Conservation (phyloP, 345 rosid genomes). For the Brassica napus region Da-Ae NC_063434.1:13795001-13795500, state of each 20-base stretch:
- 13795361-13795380: conserved; percentile 46
- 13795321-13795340: conserved; percentile 69
- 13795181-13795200: not conserved
- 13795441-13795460: conserved; percentile 2
- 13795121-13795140: conserved; percentile 50
- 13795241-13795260: not conserved
- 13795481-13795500: conserved; percentile 46
- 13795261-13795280: conserved; percentile 3
- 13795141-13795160: conserved; percentile 56
- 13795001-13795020: conserved; percentile 27
- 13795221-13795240: not conserved
- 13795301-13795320: conserved; percentile 40
- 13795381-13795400: conserved; percentile 52
- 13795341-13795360: conserved; percentile 50
- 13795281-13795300: conserved; percentile 58
- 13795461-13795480: conserved; percentile 26
- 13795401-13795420: conserved; percentile 45
- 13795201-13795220: not conserved
- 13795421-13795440: conserved; percentile 58
- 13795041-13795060: not conserved
- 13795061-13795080: not conserved
- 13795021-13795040: not conserved
- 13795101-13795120: conserved; percentile 45
- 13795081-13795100: conserved; percentile 23
- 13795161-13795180: conserved; percentile 54